Percentiles rank a stretch among this genome's conserved stretches.
phyloP scores from a whole-genome alignment of 163 green algal species.

The Scenedesmus sp. region DNA sequence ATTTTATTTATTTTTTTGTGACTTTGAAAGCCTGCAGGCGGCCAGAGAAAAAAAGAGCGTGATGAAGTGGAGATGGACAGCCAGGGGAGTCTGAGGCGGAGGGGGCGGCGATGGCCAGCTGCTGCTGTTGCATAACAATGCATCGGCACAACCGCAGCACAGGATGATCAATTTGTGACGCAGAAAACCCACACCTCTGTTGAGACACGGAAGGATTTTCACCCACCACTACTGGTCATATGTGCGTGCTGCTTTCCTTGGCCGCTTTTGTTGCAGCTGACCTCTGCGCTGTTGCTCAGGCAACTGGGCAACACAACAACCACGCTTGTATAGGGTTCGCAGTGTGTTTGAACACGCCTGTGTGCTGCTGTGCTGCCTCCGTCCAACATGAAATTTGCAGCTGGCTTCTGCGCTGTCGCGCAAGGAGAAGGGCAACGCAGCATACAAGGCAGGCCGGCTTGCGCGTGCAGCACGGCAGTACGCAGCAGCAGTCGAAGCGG shows the following conservation, averaged over 20 bases:
- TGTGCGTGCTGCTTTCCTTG: not conserved
- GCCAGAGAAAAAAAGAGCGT: too few relatives aligned
- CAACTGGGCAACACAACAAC: slow-evolving; percentile 79
- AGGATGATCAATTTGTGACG: too few relatives aligned
- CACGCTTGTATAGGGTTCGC: too few relatives aligned
- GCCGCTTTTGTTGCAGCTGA: slow-evolving; percentile 56
- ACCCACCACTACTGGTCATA: not conserved
- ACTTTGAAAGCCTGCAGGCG: too few relatives aligned
- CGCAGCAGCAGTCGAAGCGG: slow-evolving; percentile 22
- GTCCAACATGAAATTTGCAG: slow-evolving; percentile 56
- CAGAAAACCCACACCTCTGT: too few relatives aligned
- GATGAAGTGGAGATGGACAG: slow-evolving; percentile 92
- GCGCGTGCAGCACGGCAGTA: slow-evolving; percentile 49
- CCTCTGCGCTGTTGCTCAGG: slow-evolving; percentile 69
- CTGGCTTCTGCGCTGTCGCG: slow-evolving; percentile 58
- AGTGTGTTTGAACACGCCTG: too few relatives aligned
- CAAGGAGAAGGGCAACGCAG: slow-evolving; percentile 86
- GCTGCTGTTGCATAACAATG: too few relatives aligned
- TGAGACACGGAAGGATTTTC: too few relatives aligned
- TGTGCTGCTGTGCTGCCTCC: too few relatives aligned
- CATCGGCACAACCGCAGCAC: too few relatives aligned
- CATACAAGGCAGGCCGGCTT: slow-evolving; percentile 72
- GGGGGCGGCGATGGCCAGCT: too few relatives aligned
- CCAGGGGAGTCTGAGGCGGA: slow-evolving; percentile 79
- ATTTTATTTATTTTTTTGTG: too few relatives aligned